These are phyloP conservation scores for Melastoma malabathricum DNA, from an alignment of 345 rosid species.

Conservation along the genomic window DNA sequence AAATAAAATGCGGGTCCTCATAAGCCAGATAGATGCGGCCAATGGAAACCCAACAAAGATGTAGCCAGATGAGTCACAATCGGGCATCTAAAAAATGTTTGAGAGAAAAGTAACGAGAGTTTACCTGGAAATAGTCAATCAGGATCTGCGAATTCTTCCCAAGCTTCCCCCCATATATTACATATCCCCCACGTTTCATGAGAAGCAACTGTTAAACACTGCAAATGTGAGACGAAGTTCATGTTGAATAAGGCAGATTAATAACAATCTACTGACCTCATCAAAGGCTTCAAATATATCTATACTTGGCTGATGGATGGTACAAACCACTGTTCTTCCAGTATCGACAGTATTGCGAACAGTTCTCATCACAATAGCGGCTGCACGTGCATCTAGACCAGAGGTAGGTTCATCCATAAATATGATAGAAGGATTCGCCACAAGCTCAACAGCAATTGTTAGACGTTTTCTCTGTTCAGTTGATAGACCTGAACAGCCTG, in stretches of 20 bases:
- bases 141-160: slow-evolving; percentile 52
- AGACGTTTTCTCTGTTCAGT: slow-evolving; percentile 90
- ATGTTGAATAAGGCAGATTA: neutral
- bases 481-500: slow-evolving; percentile 74
- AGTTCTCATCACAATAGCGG: slow-evolving; percentile 94
- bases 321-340: slow-evolving; percentile 89
- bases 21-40: too few relatives aligned
- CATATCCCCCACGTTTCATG: slow-evolving; percentile 92
- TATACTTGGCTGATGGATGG: slow-evolving; percentile 91
- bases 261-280: slow-evolving; percentile 39
- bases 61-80: too few relatives aligned
- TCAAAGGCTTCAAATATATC: slow-evolving; percentile 91
- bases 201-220: slow-evolving; percentile 53
- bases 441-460: slow-evolving; percentile 93
- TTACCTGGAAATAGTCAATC: slow-evolving; percentile 81
- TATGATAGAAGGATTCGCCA: slow-evolving; percentile 84
- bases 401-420: slow-evolving; percentile 99
- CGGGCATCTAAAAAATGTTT: too few relatives aligned
- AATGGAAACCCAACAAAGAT: too few relatives aligned
- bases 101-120: neutral
- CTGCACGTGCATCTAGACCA: slow-evolving; percentile 94
- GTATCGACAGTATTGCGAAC: slow-evolving; percentile 93
- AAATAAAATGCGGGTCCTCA: too few relatives aligned
- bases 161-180: slow-evolving; percentile 79
- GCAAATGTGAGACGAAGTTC: neutral